Conservation (phyloP, 352 stramenopile species). For the Aphanomyces euteiches region DNA sequence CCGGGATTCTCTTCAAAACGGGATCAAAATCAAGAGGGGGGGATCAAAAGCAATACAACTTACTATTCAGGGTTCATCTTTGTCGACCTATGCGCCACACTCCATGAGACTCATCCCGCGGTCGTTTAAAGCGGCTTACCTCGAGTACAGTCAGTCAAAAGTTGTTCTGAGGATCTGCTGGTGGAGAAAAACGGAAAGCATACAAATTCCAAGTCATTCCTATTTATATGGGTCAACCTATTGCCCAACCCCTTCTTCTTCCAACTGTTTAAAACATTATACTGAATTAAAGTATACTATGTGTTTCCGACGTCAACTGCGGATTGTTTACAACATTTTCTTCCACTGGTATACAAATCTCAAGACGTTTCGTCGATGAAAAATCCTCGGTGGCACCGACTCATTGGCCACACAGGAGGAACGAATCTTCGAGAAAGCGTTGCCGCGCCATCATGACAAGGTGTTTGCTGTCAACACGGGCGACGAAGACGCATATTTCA, state of each 20-base stretch:
- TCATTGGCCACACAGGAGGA: neutral
- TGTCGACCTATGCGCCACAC: slow-evolving; percentile 3
- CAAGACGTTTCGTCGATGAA: neutral
- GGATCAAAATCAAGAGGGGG: neutral
- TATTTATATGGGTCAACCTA: slow-evolving; percentile 16
- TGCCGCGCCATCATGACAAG: no score
- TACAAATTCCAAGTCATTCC: slow-evolving; percentile 23
- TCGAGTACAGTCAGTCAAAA: slow-evolving; percentile 31
- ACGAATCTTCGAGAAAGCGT: slow-evolving; percentile 17
- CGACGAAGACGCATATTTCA: no score
- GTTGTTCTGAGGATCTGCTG: slow-evolving; percentile 27
- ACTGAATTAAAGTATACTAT: slow-evolving; percentile 16
- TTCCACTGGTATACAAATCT: slow-evolving; percentile 4
- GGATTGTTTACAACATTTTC: slow-evolving; percentile 4
- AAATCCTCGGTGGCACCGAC: slow-evolving; percentile 1
- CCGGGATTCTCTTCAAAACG: no score
- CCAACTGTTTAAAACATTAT: slow-evolving; percentile 18
- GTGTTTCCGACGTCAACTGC: no score
- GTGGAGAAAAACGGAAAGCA: slow-evolving; percentile 17
- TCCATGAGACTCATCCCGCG: neutral
- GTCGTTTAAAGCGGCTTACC: slow-evolving; percentile 9
- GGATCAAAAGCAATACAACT: slow-evolving; percentile 34
- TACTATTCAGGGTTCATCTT: slow-evolving; percentile 93
- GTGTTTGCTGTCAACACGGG: no score
- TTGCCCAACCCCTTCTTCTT: slow-evolving; percentile 31